Conservation (phyloP, 148 eudicot genomes). For the Camellia granthamiana region DNA sequence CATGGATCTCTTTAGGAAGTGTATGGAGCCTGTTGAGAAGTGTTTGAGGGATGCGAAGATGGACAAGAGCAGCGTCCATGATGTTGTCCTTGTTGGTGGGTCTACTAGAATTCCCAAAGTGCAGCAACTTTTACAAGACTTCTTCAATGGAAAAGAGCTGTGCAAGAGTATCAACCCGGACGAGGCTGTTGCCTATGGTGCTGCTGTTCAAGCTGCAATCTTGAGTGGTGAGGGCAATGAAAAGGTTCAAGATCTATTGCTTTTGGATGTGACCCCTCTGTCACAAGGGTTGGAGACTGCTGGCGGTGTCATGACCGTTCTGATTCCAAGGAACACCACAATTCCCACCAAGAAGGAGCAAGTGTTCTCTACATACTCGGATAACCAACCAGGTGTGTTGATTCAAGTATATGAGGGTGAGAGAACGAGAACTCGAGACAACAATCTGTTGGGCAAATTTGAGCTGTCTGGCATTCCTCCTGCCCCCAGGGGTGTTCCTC, state of each 20-base stretch:
- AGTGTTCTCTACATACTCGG: constrained; percentile 20
- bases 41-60: constrained; percentile 38
- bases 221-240: constrained; percentile 30
- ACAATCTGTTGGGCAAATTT: constrained; percentile 33
- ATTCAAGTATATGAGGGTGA: constrained; percentile 37
- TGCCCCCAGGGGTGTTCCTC: constrained; percentile 35
- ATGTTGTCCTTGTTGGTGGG: constrained; percentile 39
- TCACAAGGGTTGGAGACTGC: constrained; percentile 30
- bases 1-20: constrained; percentile 33
- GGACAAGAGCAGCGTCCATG: constrained; percentile 28
- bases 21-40: constrained; percentile 39
- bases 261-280: constrained; percentile 28
- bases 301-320: constrained; percentile 34
- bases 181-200: constrained; percentile 42
- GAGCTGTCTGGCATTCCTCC: constrained; percentile 34
- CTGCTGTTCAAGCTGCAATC: constrained; percentile 37
- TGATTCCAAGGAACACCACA: constrained; percentile 28
- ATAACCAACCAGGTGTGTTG: constrained; percentile 28
- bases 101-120: constrained; percentile 40
- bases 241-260: constrained; percentile 30
- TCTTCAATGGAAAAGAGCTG: constrained; percentile 35
- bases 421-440: constrained; percentile 27
- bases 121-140: constrained; percentile 29
- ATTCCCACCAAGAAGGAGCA: constrained; percentile 31
- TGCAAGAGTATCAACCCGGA: constrained; percentile 36